Percentiles rank a stretch among this genome's conserved stretches.
phyloP scores from a whole-genome alignment of 2,329 filamentous ascomycete species.

The Neonectria faginata region DNA sequence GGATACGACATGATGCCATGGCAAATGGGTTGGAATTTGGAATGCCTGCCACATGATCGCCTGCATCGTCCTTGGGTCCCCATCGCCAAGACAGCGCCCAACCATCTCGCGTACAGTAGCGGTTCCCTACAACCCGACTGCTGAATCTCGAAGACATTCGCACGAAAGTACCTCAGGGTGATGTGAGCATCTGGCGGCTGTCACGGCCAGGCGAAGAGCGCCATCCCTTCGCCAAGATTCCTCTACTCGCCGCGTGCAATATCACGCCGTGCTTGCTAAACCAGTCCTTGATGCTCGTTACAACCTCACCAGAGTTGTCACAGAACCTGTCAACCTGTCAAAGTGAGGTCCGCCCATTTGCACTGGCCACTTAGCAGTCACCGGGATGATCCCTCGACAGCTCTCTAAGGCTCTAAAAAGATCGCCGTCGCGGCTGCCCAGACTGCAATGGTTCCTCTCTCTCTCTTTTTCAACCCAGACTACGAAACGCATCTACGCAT shows the following conservation, averaged over 20 bases:
- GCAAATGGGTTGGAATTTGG: conserved; percentile 7
- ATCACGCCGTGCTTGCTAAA: not conserved
- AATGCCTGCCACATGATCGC: conserved; percentile 3
- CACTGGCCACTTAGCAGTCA: not conserved
- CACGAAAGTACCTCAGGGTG: not conserved
- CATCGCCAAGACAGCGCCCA: conserved; percentile 5
- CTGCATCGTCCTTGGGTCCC: not conserved
- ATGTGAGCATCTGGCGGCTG: conserved; percentile 18
- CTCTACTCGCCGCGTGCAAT: conserved; percentile 3
- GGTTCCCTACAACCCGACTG: not conserved
- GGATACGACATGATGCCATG: conserved; percentile 18
- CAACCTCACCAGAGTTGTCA: not conserved
- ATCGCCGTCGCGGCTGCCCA: conserved; percentile 11
- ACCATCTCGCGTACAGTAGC: not conserved
- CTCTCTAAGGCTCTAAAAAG: not conserved
- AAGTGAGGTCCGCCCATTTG: conserved; percentile 8
- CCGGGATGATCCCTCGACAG: conserved; percentile 2
- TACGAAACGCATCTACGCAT: not conserved
- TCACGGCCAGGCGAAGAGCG: conserved; percentile 13
- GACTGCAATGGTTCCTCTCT: not conserved
- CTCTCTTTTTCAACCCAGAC: no score
- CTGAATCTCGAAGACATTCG: no score
- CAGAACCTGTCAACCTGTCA: conserved; percentile 13
- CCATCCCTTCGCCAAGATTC: conserved; percentile 14
- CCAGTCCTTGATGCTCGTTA: not conserved